These are phyloP conservation scores for Pulveroboletus sp. DNA, from an alignment of 768 basidiomycete species.

Conservation along the genomic window DNA sequence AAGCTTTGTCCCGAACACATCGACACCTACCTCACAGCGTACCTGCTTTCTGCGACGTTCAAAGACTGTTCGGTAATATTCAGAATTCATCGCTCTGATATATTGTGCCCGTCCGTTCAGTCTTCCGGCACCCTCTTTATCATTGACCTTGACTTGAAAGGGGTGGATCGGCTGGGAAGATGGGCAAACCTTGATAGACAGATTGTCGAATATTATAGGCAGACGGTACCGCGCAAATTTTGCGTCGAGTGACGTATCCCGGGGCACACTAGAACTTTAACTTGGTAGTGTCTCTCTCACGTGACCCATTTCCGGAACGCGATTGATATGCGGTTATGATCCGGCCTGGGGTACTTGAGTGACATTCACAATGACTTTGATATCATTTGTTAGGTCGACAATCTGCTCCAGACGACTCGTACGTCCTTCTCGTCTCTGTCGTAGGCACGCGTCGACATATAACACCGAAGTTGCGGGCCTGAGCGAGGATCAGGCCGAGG, in stretches of 20 bases:
- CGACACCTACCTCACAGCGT: conserved; percentile 66
- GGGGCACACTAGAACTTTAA: too few species aligned
- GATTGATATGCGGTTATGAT: conserved; percentile 13
- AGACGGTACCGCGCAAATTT: conserved; percentile 8
- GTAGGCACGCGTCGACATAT: conserved; percentile 50
- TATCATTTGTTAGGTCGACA: conserved; percentile 12
- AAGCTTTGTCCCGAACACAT: conserved; percentile 43
- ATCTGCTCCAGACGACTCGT: conserved; percentile 1
- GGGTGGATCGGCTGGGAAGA: conserved; percentile 53
- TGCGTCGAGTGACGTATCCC: conserved; percentile 18
- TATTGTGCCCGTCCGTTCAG: conserved; percentile 27
- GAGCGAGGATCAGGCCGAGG: conserved; percentile 78
- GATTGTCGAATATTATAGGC: conserved; percentile 51
- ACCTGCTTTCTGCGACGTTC: conserved; percentile 88
- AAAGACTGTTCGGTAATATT: conserved; percentile 91
- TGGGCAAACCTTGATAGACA: conserved; percentile 75
- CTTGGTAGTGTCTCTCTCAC: conserved; percentile 1
- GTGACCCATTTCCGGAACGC: too few species aligned
- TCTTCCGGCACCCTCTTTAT: conserved; percentile 49
- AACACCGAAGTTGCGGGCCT: conserved; percentile 73
- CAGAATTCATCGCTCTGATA: conserved; percentile 20
- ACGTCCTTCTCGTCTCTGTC: not conserved
- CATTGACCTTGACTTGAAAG: conserved; percentile 88
- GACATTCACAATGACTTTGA: conserved; percentile 19
- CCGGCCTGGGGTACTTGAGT: not conserved